Percentiles rank a stretch among this genome's conserved stretches.
Evolutionary conservation across 805 yeast species (phyloP).

Genomic region (Wickerhamomyces sydowiorum): DNA sequence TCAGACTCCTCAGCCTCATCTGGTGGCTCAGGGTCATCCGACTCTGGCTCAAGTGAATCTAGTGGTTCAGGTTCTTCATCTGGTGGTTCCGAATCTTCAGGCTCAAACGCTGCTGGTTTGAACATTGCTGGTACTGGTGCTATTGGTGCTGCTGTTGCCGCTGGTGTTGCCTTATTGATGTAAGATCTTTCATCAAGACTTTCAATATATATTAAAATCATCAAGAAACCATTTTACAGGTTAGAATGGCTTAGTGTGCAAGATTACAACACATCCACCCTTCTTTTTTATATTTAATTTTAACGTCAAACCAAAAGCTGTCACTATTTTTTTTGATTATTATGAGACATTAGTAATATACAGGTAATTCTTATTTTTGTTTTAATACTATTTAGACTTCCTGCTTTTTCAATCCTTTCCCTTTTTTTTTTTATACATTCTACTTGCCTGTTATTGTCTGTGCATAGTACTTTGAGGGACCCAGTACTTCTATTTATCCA

Average conservation of each 20-base stretch:
- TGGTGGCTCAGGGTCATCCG: not conserved
- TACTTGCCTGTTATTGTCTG: too few species aligned
- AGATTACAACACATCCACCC: not conserved
- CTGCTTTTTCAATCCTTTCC: not conserved
- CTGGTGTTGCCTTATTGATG: slow-evolving; percentile 2
- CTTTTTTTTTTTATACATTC: not conserved
- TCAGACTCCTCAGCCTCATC: not conserved
- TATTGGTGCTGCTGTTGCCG: slow-evolving; percentile 4
- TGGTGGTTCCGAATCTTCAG: not conserved
- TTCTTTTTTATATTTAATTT: not conserved
- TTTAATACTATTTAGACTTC: not conserved
- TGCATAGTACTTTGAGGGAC: too few species aligned
- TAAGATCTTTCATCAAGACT: not conserved
- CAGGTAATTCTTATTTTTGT: not conserved
- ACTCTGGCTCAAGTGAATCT: too few species aligned
- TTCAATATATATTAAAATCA: too few species aligned
- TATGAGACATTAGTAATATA: not conserved
- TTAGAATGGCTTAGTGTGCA: not conserved
- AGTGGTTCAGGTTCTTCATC: not conserved
- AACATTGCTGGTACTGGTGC: slow-evolving; percentile 1
- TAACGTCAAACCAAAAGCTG: not conserved
- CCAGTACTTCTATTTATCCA: too few species aligned
- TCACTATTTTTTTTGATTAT: not conserved
- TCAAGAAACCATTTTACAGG: not conserved
- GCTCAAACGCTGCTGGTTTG: not conserved